Conservation (phyloP, 257 asterid genomes). For the Linderniella brevidens region DNA sequence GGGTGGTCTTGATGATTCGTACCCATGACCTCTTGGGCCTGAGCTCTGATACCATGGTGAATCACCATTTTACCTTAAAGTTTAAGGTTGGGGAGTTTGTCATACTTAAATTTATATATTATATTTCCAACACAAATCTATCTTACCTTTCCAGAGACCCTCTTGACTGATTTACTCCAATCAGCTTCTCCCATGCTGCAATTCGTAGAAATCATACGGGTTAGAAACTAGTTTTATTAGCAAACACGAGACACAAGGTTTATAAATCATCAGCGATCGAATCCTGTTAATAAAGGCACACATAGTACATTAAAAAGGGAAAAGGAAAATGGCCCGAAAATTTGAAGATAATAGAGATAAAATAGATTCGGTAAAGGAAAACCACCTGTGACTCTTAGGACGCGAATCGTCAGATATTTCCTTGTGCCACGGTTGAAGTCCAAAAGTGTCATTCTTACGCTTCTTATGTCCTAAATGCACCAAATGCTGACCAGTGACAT, state of each 20-base stretch:
- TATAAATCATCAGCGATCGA: too few relatives aligned
- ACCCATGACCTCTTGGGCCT: too few relatives aligned
- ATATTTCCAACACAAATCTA: too few relatives aligned
- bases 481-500: constrained; percentile 23
- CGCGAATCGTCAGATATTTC: constrained; percentile 38
- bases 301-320: too few relatives aligned
- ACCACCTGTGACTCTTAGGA: constrained; percentile 41
- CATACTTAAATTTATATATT: too few relatives aligned
- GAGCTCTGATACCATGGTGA: too few relatives aligned
- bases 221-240: neutral
- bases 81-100: too few relatives aligned
- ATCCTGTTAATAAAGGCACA: too few relatives aligned
- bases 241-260: too few relatives aligned
- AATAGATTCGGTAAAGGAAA: constrained; percentile 6
- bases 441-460: constrained; percentile 44
- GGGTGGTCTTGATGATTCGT: too few relatives aligned
- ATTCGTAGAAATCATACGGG: neutral
- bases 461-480: constrained; percentile 31
- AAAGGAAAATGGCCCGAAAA: too few relatives aligned
- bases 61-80: too few relatives aligned
- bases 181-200: neutral
- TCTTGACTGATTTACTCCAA: constrained; percentile 3
- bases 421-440: constrained; percentile 42
- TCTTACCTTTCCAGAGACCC: constrained; percentile 4
- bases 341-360: neutral